Conservation (phyloP, 768 basidiomycete genomes). For the Lactarius trivialis region DNA sequence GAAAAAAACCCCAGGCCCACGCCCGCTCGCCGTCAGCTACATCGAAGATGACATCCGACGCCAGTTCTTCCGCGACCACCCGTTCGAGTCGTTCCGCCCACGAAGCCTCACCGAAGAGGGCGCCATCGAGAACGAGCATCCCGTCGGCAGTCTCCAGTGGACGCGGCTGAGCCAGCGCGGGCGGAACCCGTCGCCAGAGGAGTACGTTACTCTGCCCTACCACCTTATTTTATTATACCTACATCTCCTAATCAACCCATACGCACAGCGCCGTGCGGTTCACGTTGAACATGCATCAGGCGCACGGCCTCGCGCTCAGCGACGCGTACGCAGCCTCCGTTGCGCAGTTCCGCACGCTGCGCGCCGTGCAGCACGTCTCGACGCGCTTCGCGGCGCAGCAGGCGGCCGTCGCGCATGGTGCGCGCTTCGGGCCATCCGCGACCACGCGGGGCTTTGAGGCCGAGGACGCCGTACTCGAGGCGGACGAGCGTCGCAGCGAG, state of each 20-base stretch:
- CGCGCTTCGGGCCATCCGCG: slow-evolving; percentile 52
- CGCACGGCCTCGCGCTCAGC: slow-evolving; percentile 58
- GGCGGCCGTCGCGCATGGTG: slow-evolving; percentile 70
- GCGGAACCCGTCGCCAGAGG: slow-evolving; percentile 79
- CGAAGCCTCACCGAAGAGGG: slow-evolving; percentile 68
- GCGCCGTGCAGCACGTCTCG: slow-evolving; percentile 76
- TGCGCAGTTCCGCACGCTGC: slow-evolving; percentile 81
- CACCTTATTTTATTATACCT: not conserved
- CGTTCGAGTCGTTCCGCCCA: slow-evolving; percentile 89
- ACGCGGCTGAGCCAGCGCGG: slow-evolving; percentile 73
- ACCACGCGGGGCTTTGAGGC: slow-evolving; percentile 54
- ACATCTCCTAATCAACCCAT: slow-evolving; percentile 10
- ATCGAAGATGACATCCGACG: slow-evolving; percentile 79
- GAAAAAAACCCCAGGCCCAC: slow-evolving; percentile 15
- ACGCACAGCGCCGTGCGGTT: slow-evolving; percentile 65
- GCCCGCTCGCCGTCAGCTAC: slow-evolving; percentile 61
- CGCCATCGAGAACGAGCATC: slow-evolving; percentile 48
- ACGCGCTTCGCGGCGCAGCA: slow-evolving; percentile 72
- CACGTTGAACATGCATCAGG: slow-evolving; percentile 66
- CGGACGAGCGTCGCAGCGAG: slow-evolving; percentile 47
- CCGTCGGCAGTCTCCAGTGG: slow-evolving; percentile 61
- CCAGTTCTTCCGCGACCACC: slow-evolving; percentile 94
- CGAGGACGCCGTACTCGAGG: slow-evolving; percentile 54
- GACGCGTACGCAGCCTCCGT: slow-evolving; percentile 76
- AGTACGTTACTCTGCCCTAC: slow-evolving; percentile 48